These are phyloP conservation scores for Eremochloa ophiuroides DNA, from an alignment of 176 grass and related monocot genomes.

Conservation along the genomic window DNA sequence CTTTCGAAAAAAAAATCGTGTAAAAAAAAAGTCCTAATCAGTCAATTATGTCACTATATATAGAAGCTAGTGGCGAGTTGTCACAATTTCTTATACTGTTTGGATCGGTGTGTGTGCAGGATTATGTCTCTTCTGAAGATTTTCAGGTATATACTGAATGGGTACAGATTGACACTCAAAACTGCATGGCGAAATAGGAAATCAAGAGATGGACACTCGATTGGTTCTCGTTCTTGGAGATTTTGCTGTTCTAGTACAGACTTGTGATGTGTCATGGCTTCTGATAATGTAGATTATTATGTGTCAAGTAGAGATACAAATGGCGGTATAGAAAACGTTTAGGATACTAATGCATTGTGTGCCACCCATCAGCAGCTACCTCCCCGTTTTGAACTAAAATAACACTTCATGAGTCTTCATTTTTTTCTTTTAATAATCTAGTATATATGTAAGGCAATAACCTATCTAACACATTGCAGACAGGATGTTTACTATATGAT, in stretches of 20 bases:
- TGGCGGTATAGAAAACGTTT: neutral
- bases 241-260: neutral
- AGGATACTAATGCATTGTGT: neutral
- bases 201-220: neutral
- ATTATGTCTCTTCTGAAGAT: conserved; percentile 1
- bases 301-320: conserved; percentile 3
- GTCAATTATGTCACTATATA: conserved; percentile 24
- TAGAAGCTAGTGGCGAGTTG: conserved; percentile 1
- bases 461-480: conserved; percentile 10
- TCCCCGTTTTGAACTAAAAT: neutral
- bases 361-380: conserved; percentile 4
- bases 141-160: neutral
- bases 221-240: conserved; percentile 7
- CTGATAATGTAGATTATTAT: neutral
- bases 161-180: neutral
- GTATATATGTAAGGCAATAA: neutral
- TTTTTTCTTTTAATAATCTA: neutral
- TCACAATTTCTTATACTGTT: conserved; percentile 1
- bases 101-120: neutral
- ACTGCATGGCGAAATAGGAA: neutral
- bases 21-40: neutral
- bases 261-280: neutral
- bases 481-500: conserved; percentile 37
- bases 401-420: neutral
- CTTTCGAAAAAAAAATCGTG: no score